Percentiles rank a stretch among this genome's conserved stretches.
Conservation (phyloP, 2,329 filamentous ascomycete genomes). For the Colletotrichum gigasporum region DNA sequence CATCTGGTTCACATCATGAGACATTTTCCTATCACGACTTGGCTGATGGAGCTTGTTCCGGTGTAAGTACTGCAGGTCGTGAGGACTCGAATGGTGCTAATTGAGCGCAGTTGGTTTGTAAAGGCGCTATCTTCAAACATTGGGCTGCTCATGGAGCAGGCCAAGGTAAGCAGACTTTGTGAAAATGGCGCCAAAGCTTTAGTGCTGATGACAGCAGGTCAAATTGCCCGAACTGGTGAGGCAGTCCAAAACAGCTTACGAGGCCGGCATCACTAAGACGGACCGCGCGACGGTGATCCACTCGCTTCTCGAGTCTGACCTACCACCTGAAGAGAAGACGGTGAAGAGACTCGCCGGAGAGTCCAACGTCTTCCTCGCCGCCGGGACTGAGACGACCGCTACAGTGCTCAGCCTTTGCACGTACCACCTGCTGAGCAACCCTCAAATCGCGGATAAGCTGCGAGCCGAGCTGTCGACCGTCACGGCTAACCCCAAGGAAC, state of each 20-base stretch:
- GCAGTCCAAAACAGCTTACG: background rate
- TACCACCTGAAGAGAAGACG: conserved; percentile 47
- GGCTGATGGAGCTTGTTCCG: conserved; percentile 18
- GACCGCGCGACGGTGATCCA: background rate
- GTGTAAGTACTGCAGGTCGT: background rate
- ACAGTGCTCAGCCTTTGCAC: conserved; percentile 4
- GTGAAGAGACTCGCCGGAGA: conserved; percentile 46
- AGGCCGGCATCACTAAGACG: background rate
- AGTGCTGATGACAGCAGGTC: background rate
- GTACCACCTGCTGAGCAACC: background rate
- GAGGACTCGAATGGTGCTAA: background rate
- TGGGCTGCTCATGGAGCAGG: conserved; percentile 1
- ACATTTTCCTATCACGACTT: conserved; percentile 21
- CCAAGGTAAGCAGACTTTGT: background rate
- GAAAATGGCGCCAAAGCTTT: background rate
- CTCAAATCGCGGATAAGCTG: background rate
- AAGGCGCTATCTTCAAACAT: background rate
- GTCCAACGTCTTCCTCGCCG: conserved; percentile 46
- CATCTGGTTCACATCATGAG: conserved; percentile 24
- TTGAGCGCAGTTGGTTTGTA: background rate
- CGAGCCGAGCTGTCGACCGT: background rate
- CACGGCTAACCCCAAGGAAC: background rate
- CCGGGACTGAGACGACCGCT: conserved; percentile 46
- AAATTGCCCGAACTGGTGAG: background rate
- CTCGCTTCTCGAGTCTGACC: conserved; percentile 36